Conservation (phyloP, 2,329 filamentous ascomycete species). For the Aspergillus sp. region DNA sequence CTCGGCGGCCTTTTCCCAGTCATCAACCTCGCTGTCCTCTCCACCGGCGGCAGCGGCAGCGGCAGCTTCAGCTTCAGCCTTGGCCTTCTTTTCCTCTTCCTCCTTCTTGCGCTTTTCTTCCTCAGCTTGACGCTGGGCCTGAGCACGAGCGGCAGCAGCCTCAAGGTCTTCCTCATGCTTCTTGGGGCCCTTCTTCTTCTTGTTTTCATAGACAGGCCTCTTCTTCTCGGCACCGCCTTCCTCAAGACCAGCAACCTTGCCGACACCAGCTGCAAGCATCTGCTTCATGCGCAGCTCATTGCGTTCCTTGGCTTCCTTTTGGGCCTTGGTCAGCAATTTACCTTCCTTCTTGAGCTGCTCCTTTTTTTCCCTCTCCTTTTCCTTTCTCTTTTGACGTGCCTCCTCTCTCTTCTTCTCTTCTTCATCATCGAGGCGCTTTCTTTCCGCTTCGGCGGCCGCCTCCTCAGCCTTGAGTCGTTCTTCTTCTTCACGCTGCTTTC, state of each 20-base stretch:
- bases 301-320: constrained; percentile 42
- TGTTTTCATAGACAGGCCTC: constrained; percentile 68
- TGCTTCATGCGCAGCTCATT: constrained; percentile 47
- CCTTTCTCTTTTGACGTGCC: constrained; percentile 42
- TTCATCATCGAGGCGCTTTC: constrained; percentile 33
- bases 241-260: constrained; percentile 41
- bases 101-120: constrained; percentile 60
- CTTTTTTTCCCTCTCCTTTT: constrained; percentile 48
- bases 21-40: constrained; percentile 59
- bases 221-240: constrained; percentile 61
- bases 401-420: constrained; percentile 45
- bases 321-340: constrained; percentile 46
- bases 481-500: constrained; percentile 43
- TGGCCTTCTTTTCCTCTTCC: constrained; percentile 69
- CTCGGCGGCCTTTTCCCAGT: constrained; percentile 82
- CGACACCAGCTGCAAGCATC: constrained; percentile 43
- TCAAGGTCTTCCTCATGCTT: constrained; percentile 55
- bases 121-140: constrained; percentile 43
- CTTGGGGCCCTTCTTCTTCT: constrained; percentile 69
- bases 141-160: constrained; percentile 43
- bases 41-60: constrained; percentile 56
- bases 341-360: constrained; percentile 46
- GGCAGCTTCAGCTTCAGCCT: constrained; percentile 68
- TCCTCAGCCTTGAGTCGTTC: constrained; percentile 37
- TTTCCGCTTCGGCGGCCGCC: constrained; percentile 36